Base-by-base conservation (phyloP, 1,284 basidiomycete species). In the Pyrrhoderma lamaoense region DNA sequence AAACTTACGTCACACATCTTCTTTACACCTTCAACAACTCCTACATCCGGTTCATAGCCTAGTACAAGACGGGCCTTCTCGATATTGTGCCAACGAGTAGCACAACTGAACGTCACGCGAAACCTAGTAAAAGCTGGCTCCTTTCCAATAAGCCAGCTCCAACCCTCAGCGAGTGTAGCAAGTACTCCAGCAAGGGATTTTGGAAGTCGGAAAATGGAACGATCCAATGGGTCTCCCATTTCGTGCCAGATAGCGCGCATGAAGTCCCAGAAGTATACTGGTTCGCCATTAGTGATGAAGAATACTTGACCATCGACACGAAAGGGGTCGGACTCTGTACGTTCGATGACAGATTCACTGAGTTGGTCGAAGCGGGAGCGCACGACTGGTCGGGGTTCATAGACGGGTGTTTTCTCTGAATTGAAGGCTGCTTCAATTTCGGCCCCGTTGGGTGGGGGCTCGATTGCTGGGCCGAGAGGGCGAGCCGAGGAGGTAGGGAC, bases 201-300 rank as follows among this genome's bases (percentile, higher is more conserved):
- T 0, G 89, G 79, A 47, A 97, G 70, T 23, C 76, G 73, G 58
- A 82, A 73, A 25, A 64, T 65, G 37, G 62, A 59, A 18, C 71
- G 70, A 53, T 68, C 65, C 8, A 69, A 60, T 22, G 76, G 71
- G 25, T 74, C 71, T 65, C 90, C 88, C 51, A 93, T 77, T 46
- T 80, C 78, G 42, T 78, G 74, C 93, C 93, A 99, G n/a, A 98
- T 70, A 2, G 80, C 70, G 8, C 93, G 80, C 21, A 86, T 77
- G 64, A 96, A 87, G 70, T 98, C 94, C 95, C 95, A 99, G 72
- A 98, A 98, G 64, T 89, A 89, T 53, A 89, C 77, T 1, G 94
- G 95, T 66, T 98, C 94, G 57, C 94, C 93, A 64, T 98, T 98
- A 55, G 94, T 96, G 69, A 99, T 92, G 74, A 95, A 96, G 74